Base-by-base conservation (phyloP, 331 rosid species). In the Malus hybrid region DNA sequence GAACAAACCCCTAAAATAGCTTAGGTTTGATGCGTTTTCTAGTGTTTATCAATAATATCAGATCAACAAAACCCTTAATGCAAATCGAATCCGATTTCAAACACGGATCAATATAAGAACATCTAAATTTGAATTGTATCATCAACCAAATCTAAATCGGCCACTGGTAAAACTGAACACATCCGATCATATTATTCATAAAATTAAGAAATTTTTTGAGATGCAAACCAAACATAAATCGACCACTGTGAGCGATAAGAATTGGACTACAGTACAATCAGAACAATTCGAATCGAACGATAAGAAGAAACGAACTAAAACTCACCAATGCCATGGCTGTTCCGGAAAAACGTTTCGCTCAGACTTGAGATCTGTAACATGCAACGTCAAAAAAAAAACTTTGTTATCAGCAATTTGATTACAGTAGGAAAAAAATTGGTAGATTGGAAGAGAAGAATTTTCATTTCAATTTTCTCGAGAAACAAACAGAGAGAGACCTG, bases 251-350 rank as follows among this genome's bases (percentile, higher is more conserved):
- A 56, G 36, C 30, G 29, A 19, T 4, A 14, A 39, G 16, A 61
- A 0, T 60, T 22, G 32, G 19, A 39, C 74, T 53, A 13, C 71
- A 32, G 32, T 44, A 46, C 55, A 62, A 7, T 22, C 24, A 56
- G 44, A 34, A 28, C 60, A 26, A 32, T 63, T 32, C 20, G 2
- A 7, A 66, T 18, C 14, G 5, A 46, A 33, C 28, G 0, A 14
- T 3, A 26, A 65, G 19, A 34, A 6, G 15, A 14, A 8, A 7
- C 42, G 2, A 22, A 82, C 93, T 82, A 79, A 89, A 28, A 82
- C 93, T 82, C 81, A 89, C 97, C 89, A 92, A 86, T 68, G 91
- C 89, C 96, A 92, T 92, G 77, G 85, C 90, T 89, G 10, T 79
- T 65, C 15, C 70, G 80, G 78, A 76, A 79, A 82, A 77, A 73